Conservation (phyloP, 805 yeast genomes). For the Saccharomycopsis sp. region DNA sequence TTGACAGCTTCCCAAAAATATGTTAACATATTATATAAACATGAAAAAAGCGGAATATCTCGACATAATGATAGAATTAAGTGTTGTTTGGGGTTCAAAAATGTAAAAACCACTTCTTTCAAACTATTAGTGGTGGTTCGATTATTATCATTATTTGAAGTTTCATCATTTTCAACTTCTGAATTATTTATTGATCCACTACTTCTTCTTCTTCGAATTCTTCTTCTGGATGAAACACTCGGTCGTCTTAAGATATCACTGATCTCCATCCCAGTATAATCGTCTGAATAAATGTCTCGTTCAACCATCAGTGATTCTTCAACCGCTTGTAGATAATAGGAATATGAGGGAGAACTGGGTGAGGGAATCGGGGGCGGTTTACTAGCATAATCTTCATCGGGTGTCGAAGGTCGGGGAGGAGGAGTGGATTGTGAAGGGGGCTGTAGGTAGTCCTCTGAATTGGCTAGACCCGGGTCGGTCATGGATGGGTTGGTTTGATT, state of each 20-base stretch:
- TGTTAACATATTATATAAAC: slow-evolving; percentile 25
- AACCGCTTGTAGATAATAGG: slow-evolving; percentile 17
- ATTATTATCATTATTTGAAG: too few species aligned
- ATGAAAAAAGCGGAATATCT: slow-evolving; percentile 55
- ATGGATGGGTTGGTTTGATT: too few species aligned
- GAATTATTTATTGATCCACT: too few species aligned
- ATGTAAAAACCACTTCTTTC: slow-evolving; percentile 34
- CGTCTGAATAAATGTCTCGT: neutral
- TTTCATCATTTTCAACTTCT: too few species aligned
- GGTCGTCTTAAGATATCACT: neutral
- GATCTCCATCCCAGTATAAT: neutral
- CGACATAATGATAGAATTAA: slow-evolving; percentile 67
- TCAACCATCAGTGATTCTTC: neutral
- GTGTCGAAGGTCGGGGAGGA: slow-evolving; percentile 1
- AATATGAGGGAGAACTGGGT: slow-evolving; percentile 22
- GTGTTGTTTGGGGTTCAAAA: slow-evolving; percentile 68
- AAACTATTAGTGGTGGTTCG: too few species aligned
- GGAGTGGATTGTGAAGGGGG: too few species aligned
- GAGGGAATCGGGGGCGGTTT: slow-evolving; percentile 31
- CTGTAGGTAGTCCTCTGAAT: too few species aligned
- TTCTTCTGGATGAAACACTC: neutral
- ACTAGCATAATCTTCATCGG: slow-evolving; percentile 28
- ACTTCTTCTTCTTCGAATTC: neutral
- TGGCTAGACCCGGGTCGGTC: too few species aligned
- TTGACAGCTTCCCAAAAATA: slow-evolving; percentile 28